Conservation (phyloP, 495 filamentous ascomycete species). For the Lasiosphaeria ovina region DNA sequence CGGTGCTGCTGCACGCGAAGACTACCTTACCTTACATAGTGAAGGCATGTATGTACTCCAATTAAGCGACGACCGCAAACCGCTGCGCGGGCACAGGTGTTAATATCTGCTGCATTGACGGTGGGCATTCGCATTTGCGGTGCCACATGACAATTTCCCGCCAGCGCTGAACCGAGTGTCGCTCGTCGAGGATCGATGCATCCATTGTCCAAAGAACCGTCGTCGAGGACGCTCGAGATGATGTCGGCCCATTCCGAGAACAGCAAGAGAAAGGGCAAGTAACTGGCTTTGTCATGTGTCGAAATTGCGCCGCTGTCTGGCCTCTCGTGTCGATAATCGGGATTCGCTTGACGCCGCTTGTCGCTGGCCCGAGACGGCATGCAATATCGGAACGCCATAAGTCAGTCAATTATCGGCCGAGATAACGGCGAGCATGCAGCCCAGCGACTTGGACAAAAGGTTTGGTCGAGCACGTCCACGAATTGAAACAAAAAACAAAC, state of each 20-base stretch:
- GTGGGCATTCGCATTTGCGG: slow-evolving; percentile 17
- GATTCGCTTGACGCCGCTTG: slow-evolving; percentile 5
- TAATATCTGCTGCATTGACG: slow-evolving; percentile 32
- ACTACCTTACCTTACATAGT: background rate
- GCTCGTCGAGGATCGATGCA: background rate
- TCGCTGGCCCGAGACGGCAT: slow-evolving; percentile 21
- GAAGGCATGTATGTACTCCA: background rate
- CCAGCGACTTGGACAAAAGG: background rate
- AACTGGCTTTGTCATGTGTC: slow-evolving; percentile 2
- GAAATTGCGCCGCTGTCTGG: slow-evolving; percentile 20
- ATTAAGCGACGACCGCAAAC: slow-evolving; percentile 14
- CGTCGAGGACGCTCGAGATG: background rate
- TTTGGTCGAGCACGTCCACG: slow-evolving; percentile 7
- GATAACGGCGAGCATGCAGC: slow-evolving; percentile 29
- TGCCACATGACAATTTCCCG: slow-evolving; percentile 28
- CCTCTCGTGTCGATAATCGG: slow-evolving; percentile 8
- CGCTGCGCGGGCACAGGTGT: slow-evolving; percentile 11
- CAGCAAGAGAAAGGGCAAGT: too few relatives aligned
- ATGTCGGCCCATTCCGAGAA: too few relatives aligned
- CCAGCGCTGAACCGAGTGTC: slow-evolving; percentile 3
- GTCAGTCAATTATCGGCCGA: slow-evolving; percentile 34
- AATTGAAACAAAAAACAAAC: slow-evolving; percentile 30
- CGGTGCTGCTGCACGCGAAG: slow-evolving; percentile 3
- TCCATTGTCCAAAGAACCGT: background rate
- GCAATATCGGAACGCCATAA: slow-evolving; percentile 28